Percentiles rank a stretch among this genome's conserved stretches.
These are phyloP conservation scores for Ceratocystis variospora DNA, from an alignment of 2,329 filamentous ascomycete genomes.

Conservation along the genomic window DNA sequence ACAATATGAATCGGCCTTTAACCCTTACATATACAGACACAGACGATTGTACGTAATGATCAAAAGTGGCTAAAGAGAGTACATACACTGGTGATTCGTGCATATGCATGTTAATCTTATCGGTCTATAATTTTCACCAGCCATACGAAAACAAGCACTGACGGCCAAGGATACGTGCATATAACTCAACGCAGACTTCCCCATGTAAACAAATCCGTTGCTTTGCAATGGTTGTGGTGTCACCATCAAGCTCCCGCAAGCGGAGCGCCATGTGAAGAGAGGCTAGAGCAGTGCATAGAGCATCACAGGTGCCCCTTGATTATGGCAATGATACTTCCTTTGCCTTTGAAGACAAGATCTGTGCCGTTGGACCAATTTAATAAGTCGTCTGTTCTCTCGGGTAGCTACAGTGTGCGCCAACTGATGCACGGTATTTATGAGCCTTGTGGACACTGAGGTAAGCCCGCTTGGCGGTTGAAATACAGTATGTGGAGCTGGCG, in stretches of 20 bases:
- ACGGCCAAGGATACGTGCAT: not conserved
- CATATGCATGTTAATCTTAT: not conserved
- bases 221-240: not conserved
- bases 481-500: not conserved
- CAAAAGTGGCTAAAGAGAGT: conserved; percentile 4
- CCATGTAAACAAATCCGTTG: not conserved
- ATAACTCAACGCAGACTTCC: not conserved
- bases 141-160: not conserved
- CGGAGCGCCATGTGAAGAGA: not conserved
- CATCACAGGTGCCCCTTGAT: not conserved
- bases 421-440: not conserved
- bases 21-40: not conserved
- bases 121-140: not conserved
- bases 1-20: not conserved
- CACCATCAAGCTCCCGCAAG: not conserved
- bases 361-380: conserved; percentile 4
- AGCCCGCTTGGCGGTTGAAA: not conserved
- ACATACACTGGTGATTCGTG: not conserved
- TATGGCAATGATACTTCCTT: not conserved
- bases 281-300: not conserved
- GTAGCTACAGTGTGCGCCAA: not conserved
- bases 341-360: not conserved
- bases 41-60: not conserved
- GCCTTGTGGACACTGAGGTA: not conserved
- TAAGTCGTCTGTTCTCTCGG: not conserved